A percentile compares a stretch with the other conserved stretches of the same genome.
These are phyloP conservation scores for Lunularia cruciata DNA, from an alignment of 225 moss, liverwort and hornwort species.

Conservation along the genomic window DNA sequence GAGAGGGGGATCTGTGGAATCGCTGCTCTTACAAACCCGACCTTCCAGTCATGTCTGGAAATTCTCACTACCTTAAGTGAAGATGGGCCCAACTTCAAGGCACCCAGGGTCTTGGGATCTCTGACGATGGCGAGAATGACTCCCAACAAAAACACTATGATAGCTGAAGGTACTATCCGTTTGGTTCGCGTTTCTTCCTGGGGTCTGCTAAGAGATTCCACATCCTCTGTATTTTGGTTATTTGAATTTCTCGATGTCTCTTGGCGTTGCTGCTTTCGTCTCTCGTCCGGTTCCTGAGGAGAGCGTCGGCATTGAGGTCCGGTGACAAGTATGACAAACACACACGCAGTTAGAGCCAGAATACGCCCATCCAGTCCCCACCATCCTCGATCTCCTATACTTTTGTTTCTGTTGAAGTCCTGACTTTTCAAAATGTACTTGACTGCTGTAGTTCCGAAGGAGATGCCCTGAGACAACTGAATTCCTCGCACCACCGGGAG, in stretches of 20 bases:
- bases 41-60: constrained; percentile 51
- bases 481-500: constrained; percentile 44
- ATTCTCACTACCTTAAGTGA: constrained; percentile 50
- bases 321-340: constrained; percentile 58
- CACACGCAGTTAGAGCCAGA: constrained; percentile 50
- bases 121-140: constrained; percentile 53
- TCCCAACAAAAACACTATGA: constrained; percentile 53
- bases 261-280: constrained; percentile 25
- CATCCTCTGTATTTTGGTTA: constrained; percentile 22
- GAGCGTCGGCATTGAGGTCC: constrained; percentile 35
- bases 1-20: constrained; percentile 65
- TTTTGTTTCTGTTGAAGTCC: constrained; percentile 47
- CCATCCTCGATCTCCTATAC: constrained; percentile 47
- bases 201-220: background rate
- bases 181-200: constrained; percentile 10
- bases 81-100: constrained; percentile 52
- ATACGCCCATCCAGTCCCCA: constrained; percentile 56
- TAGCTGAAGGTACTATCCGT: constrained; percentile 55
- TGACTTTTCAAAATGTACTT: constrained; percentile 48
- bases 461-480: constrained; percentile 44
- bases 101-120: constrained; percentile 41
- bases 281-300: constrained; percentile 20
- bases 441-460: constrained; percentile 37
- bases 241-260: background rate
- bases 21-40: constrained; percentile 55